These are phyloP conservation scores for Globisporangium paddicum DNA, from an alignment of 352 stramenopile genomes.

Conservation along the genomic window DNA sequence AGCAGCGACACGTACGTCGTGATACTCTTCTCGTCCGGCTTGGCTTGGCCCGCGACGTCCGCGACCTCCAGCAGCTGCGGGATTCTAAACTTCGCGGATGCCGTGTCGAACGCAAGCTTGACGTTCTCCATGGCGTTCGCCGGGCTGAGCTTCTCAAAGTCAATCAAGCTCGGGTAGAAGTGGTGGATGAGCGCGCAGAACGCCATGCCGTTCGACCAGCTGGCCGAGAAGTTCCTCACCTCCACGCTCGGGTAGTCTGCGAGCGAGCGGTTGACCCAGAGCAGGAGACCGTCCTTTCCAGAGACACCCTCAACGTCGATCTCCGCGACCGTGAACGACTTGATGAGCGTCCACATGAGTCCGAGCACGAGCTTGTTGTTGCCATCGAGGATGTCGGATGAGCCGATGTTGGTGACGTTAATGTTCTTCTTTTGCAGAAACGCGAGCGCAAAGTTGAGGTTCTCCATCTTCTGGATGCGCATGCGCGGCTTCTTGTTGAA, in stretches of 20 bases:
- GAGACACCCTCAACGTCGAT: constrained; percentile 88
- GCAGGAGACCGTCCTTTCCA: constrained; percentile 85
- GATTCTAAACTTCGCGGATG: constrained; percentile 84
- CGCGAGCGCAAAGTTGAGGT: constrained; percentile 88
- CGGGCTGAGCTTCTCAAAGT: constrained; percentile 70
- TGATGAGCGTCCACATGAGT: constrained; percentile 92
- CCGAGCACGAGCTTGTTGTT: constrained; percentile 91
- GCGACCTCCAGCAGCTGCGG: constrained; percentile 83
- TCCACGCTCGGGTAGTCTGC: constrained; percentile 79
- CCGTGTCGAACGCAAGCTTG: constrained; percentile 81
- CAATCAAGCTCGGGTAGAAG: constrained; percentile 82
- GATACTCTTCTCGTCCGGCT: constrained; percentile 91
- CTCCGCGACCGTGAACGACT: constrained; percentile 84
- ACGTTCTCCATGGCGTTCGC: constrained; percentile 71
- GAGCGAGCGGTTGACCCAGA: constrained; percentile 88
- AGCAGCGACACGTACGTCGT: constrained; percentile 90
- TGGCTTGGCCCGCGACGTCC: constrained; percentile 77
- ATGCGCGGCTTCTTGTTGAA: constrained; percentile 92
- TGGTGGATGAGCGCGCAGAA: constrained; percentile 90
- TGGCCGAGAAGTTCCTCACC: constrained; percentile 88
- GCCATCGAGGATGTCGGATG: constrained; percentile 89
- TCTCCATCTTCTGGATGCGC: constrained; percentile 93
- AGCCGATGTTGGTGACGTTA: constrained; percentile 89
- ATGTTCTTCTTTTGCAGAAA: constrained; percentile 89
- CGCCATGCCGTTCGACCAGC: constrained; percentile 84